Percentiles rank a stretch among this genome's conserved stretches.
Conservation (phyloP, 805 yeast species). For the Starmerella ratchasimensis region DNA sequence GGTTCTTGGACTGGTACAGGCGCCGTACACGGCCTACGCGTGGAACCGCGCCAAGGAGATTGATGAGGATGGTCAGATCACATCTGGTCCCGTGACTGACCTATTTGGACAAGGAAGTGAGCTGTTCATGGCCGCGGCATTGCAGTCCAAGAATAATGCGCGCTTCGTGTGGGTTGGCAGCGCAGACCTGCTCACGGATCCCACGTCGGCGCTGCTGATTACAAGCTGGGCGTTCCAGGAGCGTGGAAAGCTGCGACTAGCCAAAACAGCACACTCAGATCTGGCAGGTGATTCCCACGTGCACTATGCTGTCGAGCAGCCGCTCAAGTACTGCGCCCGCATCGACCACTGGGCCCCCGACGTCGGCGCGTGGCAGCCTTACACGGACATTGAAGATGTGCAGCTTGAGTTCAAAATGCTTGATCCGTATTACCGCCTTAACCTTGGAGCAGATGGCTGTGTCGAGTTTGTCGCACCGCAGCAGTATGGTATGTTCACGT, state of each 20-base stretch:
- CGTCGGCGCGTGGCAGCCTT: conserved; percentile 56
- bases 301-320: conserved; percentile 63
- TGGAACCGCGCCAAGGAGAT: conserved; percentile 16
- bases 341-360: conserved; percentile 33
- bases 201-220: conserved; percentile 25
- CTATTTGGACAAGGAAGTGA: conserved; percentile 16
- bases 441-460: conserved; percentile 33
- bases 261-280: conserved; percentile 40
- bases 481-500: conserved; percentile 93
- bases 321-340: conserved; percentile 39
- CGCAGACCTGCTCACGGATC: conserved; percentile 36
- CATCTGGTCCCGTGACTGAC: conserved; percentile 5
- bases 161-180: conserved; percentile 77
- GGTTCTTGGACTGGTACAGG: conserved; percentile 16
- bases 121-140: conserved; percentile 39
- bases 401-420: conserved; percentile 82
- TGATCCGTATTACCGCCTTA: conserved; percentile 86
- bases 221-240: conserved; percentile 65
- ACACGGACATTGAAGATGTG: conserved; percentile 38
- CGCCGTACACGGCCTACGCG: conserved; percentile 19
- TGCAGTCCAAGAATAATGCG: conserved; percentile 63
- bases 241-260: conserved; percentile 42
- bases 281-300: conserved; percentile 29
- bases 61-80: conserved; percentile 6
- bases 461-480: conserved; percentile 66